Percentiles rank a stretch among this genome's conserved stretches.
Evolutionary conservation across 2,329 filamentous ascomycete species (phyloP).

Genomic region (Colletotrichum costaricense): DNA sequence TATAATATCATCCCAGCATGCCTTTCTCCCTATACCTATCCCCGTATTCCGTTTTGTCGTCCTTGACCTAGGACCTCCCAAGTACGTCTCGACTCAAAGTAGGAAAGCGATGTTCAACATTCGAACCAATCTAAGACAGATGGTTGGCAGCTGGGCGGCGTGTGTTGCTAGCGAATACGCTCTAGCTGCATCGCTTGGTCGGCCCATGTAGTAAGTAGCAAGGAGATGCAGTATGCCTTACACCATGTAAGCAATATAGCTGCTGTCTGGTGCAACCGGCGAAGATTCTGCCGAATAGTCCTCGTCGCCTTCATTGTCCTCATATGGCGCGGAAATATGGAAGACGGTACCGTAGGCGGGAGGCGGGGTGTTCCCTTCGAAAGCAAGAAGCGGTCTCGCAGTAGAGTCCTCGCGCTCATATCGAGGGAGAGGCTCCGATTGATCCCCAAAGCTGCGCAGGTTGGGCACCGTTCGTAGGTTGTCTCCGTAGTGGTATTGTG

Average conservation of each 20-base stretch:
- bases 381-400: not conserved
- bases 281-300: not conserved
- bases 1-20: not conserved
- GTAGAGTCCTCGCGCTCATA: not conserved
- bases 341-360: not conserved
- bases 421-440: not conserved
- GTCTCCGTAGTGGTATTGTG: not conserved
- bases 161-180: not conserved
- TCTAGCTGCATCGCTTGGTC: not conserved
- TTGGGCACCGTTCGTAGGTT: not conserved
- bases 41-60: not conserved
- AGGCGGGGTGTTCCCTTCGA: not conserved
- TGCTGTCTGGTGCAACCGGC: not conserved
- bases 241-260: not conserved
- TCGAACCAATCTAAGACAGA: no score
- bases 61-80: not conserved
- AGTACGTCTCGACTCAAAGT: not conserved
- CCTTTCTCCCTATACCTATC: no score
- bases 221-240: not conserved
- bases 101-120: no score
- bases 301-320: not conserved
- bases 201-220: not conserved
- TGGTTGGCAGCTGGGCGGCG: no score
- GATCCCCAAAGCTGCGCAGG: not conserved
- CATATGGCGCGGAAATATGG: not conserved